Percentiles rank a stretch among this genome's conserved stretches.
Conservation (phyloP, 2,329 filamentous ascomycete species). For the Diaporthe sp. region DNA sequence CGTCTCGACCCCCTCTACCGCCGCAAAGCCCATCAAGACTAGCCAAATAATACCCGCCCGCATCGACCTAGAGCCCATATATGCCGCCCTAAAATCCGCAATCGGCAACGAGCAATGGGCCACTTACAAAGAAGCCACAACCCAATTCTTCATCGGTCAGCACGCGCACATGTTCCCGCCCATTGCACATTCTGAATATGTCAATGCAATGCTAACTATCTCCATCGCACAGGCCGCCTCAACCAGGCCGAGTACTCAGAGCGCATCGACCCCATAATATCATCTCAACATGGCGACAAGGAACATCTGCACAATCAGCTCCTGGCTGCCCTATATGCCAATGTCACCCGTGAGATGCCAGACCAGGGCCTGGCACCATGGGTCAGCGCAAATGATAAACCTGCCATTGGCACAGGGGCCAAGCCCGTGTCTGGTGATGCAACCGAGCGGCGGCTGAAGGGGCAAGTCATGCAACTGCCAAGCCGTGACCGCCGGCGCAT, state of each 20-base stretch:
- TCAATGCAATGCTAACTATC: slow-evolving; percentile 41
- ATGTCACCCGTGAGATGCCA: slow-evolving; percentile 77
- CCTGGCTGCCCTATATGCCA: slow-evolving; percentile 74
- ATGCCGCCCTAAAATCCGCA: slow-evolving; percentile 70
- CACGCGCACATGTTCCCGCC: slow-evolving; percentile 33
- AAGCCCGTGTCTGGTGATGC: slow-evolving; percentile 76
- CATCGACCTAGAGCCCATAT: slow-evolving; percentile 76
- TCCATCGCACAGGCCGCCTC: slow-evolving; percentile 63
- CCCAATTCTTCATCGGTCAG: slow-evolving; percentile 73
- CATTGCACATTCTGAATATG: neutral
- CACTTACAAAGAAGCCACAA: slow-evolving; percentile 72
- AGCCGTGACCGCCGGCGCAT: slow-evolving; percentile 74
- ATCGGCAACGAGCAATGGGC: slow-evolving; percentile 74
- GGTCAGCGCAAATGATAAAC: slow-evolving; percentile 80
- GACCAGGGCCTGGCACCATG: slow-evolving; percentile 76
- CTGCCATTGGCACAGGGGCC: slow-evolving; percentile 65
- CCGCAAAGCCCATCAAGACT: slow-evolving; percentile 67
- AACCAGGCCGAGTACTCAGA: slow-evolving; percentile 73
- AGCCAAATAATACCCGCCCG: slow-evolving; percentile 74
- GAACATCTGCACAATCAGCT: slow-evolving; percentile 78
- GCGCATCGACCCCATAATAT: slow-evolving; percentile 71
- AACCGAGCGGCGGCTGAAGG: slow-evolving; percentile 74
- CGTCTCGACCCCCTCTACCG: slow-evolving; percentile 59
- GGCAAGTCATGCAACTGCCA: slow-evolving; percentile 79
- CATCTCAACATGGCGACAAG: slow-evolving; percentile 68